A percentile compares a stretch with the other conserved stretches of the same genome.
Conservation (phyloP, 2,329 filamentous ascomycete genomes). For the Dothiorella sarmentorum region DNA sequence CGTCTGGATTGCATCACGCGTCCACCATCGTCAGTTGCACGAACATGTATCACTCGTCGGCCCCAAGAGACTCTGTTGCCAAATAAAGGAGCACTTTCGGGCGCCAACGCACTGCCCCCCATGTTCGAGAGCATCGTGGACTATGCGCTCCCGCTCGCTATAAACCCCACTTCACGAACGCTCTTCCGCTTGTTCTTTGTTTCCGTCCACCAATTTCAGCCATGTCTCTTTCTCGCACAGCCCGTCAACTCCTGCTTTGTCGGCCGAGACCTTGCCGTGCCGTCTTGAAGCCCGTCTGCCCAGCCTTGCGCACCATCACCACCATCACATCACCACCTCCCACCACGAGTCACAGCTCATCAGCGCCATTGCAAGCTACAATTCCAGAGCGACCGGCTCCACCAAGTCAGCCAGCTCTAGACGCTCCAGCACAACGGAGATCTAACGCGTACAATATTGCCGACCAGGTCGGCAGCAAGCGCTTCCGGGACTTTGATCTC, state of each 20-base stretch:
- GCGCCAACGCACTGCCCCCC: background rate
- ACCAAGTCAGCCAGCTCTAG: background rate
- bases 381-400: background rate
- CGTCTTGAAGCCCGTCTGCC: background rate
- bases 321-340: background rate
- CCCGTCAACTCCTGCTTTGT: background rate
- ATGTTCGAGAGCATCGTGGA: background rate
- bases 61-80: background rate
- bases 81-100: background rate
- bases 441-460: background rate
- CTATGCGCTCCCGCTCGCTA: background rate
- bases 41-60: background rate
- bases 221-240: background rate
- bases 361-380: background rate
- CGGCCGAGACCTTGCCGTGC: background rate
- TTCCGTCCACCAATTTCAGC: background rate
- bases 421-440: background rate
- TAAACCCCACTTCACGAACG: background rate
- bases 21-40: background rate
- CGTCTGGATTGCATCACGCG: slow-evolving; percentile 2
- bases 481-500: slow-evolving; percentile 27
- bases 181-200: background rate
- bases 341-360: background rate
- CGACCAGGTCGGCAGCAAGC: slow-evolving; percentile 15
- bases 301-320: background rate